Evolutionary conservation across 2,329 filamentous ascomycete species (phyloP).

Genomic region (Pseudocercospora musae): DNA sequence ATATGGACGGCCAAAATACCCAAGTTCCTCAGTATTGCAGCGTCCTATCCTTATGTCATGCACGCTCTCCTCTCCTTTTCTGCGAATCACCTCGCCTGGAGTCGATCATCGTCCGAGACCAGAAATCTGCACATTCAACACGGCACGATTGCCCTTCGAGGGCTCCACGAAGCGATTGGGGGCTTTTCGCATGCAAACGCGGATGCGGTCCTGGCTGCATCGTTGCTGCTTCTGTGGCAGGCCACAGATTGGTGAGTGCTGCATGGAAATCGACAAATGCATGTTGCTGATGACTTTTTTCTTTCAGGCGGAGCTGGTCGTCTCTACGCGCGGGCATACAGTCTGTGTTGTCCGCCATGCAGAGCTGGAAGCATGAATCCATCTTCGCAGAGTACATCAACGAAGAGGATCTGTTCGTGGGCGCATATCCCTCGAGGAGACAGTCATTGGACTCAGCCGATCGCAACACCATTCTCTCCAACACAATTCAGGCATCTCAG

Average conservation of each 20-base stretch:
- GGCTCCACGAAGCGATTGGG: conserved; percentile 81
- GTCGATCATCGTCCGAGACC: conserved; percentile 80
- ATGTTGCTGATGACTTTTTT: background rate
- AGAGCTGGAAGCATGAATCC: conserved; percentile 81
- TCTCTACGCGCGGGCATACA: conserved; percentile 89
- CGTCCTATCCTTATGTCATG: conserved; percentile 86
- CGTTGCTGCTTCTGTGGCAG: conserved; percentile 91
- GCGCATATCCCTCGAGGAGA: conserved; percentile 20
- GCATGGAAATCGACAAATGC: background rate
- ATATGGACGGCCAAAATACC: conserved; percentile 92
- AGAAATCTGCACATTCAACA: conserved; percentile 88
- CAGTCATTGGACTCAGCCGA: conserved; percentile 23
- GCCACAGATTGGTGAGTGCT: conserved; percentile 82
- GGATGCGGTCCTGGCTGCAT: conserved; percentile 87
- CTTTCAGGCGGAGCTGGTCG: conserved; percentile 78
- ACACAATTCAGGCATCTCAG: conserved; percentile 43
- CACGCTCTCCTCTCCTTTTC: conserved; percentile 88
- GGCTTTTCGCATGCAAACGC: conserved; percentile 81
- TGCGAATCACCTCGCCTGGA: conserved; percentile 88
- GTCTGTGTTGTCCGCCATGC: conserved; percentile 88
- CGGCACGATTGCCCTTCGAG: conserved; percentile 78
- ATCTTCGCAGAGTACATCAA: conserved; percentile 78
- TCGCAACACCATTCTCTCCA: conserved; percentile 35
- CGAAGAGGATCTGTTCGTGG: conserved; percentile 56
- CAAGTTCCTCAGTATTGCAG: conserved; percentile 81